These are phyloP conservation scores for Monilinia vaccinii-corymbosi DNA, from an alignment of 2,329 filamentous ascomycete species.

Conservation along the genomic window DNA sequence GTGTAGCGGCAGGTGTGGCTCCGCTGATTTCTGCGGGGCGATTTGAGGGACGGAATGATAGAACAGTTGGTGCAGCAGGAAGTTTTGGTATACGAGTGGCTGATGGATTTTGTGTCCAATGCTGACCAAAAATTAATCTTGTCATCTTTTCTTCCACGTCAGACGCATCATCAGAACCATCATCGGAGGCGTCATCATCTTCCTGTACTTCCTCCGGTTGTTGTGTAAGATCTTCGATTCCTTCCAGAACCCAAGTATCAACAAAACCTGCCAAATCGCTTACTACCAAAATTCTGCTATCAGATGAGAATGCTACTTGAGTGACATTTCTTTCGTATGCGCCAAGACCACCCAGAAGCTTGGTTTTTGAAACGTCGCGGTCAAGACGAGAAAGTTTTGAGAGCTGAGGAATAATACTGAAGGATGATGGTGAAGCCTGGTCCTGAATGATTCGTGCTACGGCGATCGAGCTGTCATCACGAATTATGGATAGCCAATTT, in stretches of 20 bases:
- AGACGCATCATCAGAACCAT: slow-evolving; percentile 32
- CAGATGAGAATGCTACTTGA: slow-evolving; percentile 67
- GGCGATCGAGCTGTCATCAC: slow-evolving; percentile 49
- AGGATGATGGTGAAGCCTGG: slow-evolving; percentile 30
- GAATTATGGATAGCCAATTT: slow-evolving; percentile 58
- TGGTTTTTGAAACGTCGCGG: slow-evolving; percentile 45
- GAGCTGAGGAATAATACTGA: slow-evolving; percentile 35
- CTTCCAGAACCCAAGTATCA: slow-evolving; percentile 73
- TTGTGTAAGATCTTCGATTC: slow-evolving; percentile 40
- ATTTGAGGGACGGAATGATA: slow-evolving; percentile 55
- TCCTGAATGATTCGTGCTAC: slow-evolving; percentile 40
- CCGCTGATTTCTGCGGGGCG: slow-evolving; percentile 32
- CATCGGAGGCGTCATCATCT: slow-evolving; percentile 32
- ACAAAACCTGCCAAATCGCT: slow-evolving; percentile 78
- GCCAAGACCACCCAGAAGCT: slow-evolving; percentile 57
- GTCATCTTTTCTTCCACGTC: slow-evolving; percentile 38
- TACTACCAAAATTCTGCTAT: slow-evolving; percentile 69
- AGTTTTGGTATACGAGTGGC: slow-evolving; percentile 62
- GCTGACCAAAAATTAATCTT: slow-evolving; percentile 46
- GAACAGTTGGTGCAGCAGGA: slow-evolving; percentile 51
- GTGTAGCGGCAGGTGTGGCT: slow-evolving; percentile 30
- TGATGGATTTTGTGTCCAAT: slow-evolving; percentile 68
- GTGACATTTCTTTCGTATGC: slow-evolving; percentile 68
- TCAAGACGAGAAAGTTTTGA: slow-evolving; percentile 44
- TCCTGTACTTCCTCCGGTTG: slow-evolving; percentile 27